phyloP scores from a whole-genome alignment of 192 early-diverging fungal species.

The Neocallimastix lanati region DNA sequence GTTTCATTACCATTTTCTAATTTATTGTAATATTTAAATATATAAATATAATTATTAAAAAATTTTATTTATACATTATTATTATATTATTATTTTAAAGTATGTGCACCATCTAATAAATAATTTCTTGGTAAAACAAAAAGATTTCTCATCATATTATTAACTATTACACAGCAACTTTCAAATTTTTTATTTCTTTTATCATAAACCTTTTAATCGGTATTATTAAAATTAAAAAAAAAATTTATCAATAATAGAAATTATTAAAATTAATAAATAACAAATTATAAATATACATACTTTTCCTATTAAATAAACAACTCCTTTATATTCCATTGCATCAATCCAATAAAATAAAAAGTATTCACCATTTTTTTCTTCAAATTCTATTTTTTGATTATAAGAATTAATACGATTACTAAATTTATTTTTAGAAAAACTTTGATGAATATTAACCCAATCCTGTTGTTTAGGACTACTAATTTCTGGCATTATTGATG shows the following conservation, averaged over 20 bases:
- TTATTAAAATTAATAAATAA: too few species aligned
- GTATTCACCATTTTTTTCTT: conserved; percentile 28
- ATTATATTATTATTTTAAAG: too few species aligned
- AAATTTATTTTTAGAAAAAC: not conserved
- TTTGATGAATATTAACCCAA: not conserved
- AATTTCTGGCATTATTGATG: not conserved
- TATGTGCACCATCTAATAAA: conserved; percentile 26
- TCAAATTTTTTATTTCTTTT: conserved; percentile 30
- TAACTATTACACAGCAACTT: conserved; percentile 66
- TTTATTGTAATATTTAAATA: too few species aligned
- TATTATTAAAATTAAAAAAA: not conserved
- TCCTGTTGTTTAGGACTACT: not conserved
- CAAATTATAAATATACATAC: conserved; percentile 12
- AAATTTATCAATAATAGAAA: conserved; percentile 4
- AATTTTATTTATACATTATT: too few species aligned
- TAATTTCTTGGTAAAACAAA: conserved; percentile 68
- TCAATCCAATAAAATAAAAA: conserved; percentile 83
- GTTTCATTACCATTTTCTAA: conserved; percentile 27
- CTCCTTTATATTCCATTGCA: conserved; percentile 61
- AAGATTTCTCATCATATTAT: conserved; percentile 66
- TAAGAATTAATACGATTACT: not conserved
- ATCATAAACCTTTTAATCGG: conserved; percentile 22
- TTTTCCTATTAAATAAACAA: conserved; percentile 86
- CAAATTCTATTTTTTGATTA: not conserved
- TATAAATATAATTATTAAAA: too few species aligned